Percentiles rank a stretch among this genome's conserved stretches.
Conservation (phyloP, 805 yeast species). For the Maudiozyma bulderi region DNA sequence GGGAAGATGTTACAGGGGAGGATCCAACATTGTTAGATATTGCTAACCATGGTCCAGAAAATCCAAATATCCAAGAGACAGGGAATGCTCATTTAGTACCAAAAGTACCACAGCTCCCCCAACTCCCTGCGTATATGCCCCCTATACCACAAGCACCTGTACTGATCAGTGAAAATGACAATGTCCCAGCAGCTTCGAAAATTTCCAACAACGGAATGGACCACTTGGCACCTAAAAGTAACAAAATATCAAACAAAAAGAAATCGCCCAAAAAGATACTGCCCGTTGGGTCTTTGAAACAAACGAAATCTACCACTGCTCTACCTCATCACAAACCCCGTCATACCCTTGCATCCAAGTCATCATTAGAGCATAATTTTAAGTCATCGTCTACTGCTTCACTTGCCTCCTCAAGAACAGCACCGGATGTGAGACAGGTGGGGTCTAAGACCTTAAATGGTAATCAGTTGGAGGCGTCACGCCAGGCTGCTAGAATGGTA, state of each 20-base stretch:
- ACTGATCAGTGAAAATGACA: background rate
- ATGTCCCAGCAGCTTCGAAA: background rate
- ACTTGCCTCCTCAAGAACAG: background rate
- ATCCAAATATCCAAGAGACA: too few species aligned
- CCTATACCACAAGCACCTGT: background rate
- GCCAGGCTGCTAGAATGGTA: constrained; percentile 1
- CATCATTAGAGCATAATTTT: background rate
- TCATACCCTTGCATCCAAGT: background rate
- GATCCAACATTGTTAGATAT: background rate
- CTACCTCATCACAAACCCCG: constrained; percentile 5
- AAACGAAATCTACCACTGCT: constrained; percentile 15
- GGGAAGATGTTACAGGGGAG: background rate
- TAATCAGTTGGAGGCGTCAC: background rate
- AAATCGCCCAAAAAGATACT: background rate
- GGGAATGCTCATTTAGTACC: background rate
- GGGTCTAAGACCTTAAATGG: background rate
- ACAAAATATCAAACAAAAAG: background rate
- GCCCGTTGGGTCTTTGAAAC: constrained; percentile 3
- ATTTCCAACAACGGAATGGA: background rate
- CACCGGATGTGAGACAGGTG: background rate
- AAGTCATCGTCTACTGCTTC: background rate
- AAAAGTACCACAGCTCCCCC: background rate
- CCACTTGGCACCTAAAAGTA: background rate
- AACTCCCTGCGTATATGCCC: background rate
- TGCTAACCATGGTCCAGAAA: background rate